phyloP scores from a whole-genome alignment of 129 eudicot species.

The Mikania micrantha region DNA sequence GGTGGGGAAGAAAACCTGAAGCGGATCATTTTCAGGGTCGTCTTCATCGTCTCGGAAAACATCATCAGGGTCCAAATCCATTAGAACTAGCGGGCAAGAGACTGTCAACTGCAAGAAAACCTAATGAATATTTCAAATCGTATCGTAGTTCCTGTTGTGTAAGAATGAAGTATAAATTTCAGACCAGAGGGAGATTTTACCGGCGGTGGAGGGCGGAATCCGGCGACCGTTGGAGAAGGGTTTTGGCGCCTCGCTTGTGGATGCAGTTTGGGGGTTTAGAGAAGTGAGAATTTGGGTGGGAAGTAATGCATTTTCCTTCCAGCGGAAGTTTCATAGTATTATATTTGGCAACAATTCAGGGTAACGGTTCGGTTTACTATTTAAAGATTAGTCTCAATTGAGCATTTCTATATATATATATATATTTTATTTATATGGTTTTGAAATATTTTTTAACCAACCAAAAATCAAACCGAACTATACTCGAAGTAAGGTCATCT shows the following conservation, averaged over 20 bases:
- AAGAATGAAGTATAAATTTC: neutral
- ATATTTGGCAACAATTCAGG: no score
- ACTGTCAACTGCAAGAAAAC: neutral
- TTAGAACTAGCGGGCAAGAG: constrained; percentile 1
- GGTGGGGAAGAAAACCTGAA: constrained; percentile 32
- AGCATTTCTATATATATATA: no score
- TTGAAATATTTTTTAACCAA: no score
- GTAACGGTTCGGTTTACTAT: no score
- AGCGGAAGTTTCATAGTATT: constrained; percentile 15
- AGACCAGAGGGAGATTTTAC: neutral
- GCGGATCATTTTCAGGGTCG: constrained; percentile 52
- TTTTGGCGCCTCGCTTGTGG: neutral
- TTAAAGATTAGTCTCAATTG: no score
- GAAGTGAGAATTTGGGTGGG: constrained; percentile 6
- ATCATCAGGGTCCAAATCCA: constrained; percentile 95
- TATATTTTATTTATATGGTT: no score
- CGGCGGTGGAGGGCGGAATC: constrained; percentile 6
- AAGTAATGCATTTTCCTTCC: constrained; percentile 5
- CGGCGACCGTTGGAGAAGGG: constrained; percentile 18
- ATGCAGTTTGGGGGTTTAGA: neutral
- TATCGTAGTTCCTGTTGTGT: neutral
- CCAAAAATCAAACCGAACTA: no score
- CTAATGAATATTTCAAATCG: neutral
- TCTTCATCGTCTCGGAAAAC: constrained; percentile 89
- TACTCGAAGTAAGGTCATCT: no score